Conservation (phyloP, 192 early-diverging fungal species). For the Entomortierella beljakovae region DNA sequence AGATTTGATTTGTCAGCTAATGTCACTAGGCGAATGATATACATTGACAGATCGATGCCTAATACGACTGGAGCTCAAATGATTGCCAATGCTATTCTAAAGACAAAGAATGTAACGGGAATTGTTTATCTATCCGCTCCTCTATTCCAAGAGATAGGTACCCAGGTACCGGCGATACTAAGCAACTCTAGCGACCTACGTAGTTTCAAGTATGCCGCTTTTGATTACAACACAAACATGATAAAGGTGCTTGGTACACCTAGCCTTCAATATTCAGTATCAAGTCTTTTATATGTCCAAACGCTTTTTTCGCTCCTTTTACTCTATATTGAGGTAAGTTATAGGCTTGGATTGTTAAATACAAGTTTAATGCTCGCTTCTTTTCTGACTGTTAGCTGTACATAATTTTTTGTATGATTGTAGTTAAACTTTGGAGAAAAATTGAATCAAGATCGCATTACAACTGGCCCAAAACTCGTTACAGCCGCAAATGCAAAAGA, state of each 20-base stretch:
- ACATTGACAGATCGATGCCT: background rate
- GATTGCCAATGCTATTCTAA: background rate
- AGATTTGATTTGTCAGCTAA: background rate
- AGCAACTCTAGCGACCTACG: conserved; percentile 16
- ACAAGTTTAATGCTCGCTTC: too few species aligned
- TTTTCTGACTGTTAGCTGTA: too few species aligned
- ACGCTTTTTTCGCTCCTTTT: conserved; percentile 23
- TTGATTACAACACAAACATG: conserved; percentile 27
- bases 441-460: too few species aligned
- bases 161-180: background rate
- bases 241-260: background rate
- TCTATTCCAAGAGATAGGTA: conserved; percentile 7
- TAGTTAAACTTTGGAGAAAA: too few species aligned
- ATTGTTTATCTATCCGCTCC: conserved; percentile 25
- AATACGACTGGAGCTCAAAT: background rate
- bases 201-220: conserved; percentile 23
- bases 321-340: too few species aligned
- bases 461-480: too few species aligned
- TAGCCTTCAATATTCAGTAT: conserved; percentile 24
- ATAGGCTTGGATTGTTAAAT: too few species aligned
- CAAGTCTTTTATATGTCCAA: conserved; percentile 27
- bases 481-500: too few species aligned
- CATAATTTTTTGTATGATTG: too few species aligned
- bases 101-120: conserved; percentile 5
- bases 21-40: conserved; percentile 17